Evolutionary conservation across 805 yeast species (phyloP), one percentile per base, ranked within the genome.

Genomic region (Candida manassasensis): DNA sequence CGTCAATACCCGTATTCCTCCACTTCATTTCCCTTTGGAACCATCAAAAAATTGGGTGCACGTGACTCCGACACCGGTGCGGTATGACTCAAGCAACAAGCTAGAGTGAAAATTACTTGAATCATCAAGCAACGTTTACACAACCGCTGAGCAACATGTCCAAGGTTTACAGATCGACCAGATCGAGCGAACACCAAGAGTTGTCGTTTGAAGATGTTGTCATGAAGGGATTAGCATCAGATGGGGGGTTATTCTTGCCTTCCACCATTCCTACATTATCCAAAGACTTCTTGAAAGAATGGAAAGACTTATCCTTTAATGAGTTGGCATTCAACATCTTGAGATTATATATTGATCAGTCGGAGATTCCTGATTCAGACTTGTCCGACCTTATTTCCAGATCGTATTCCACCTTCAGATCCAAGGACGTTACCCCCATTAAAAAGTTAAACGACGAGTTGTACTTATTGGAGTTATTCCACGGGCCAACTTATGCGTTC

Each of bases 401-500:
- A 43, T 87, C 97, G 0, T 93, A 93, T 64, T 76, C 96, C 19
- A 87, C 97, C 21, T 93, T 93, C 74, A 80, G 97, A 61, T 61
- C 82, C n/a, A 54, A 68, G 6, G 84, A 84, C n/a, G 86, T 93
- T 33, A 89, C 98, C 13, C 99, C 99, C 17, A 61, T 88, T 32
- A 75, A 69, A 21, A 69, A 82, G 35, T 74, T 84, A 41, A 79
- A 80, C 45, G 67, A 68, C 29, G 67, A 75, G 32, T 65, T 90
- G 41, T 82, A 85, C 56, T 65, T 93, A 37, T 71, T 93, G 52
- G 99, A 93, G 64, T 72, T 93, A 40, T 93, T 93, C 79, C 99
- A 93, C 57, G 99, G 99, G 24, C 99, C 99, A 45, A 93, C 99
- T 3, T 93, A 90, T 55, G 99, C 99, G 11, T 93, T 93, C 73